Base-by-base conservation (phyloP, 2,329 filamentous ascomycete species). In the Diplocarpon mali region DNA sequence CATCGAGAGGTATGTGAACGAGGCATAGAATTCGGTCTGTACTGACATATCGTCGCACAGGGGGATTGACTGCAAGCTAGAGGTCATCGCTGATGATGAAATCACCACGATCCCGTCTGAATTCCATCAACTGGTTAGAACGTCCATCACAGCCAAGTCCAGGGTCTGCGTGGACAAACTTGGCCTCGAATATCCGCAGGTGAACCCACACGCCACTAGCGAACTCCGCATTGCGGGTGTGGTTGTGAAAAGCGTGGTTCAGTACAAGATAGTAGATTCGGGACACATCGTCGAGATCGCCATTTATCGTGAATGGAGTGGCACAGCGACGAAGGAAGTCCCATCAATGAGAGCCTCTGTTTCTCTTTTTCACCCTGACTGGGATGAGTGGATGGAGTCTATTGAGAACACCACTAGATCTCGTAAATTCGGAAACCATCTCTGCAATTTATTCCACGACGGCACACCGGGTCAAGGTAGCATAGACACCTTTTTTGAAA, bases 231-330 rank as follows among this genome's bases (percentile, higher is more conserved):
- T 61, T 13, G 44, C 49, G 11, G 43, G 36, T 13, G 45, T 57
- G 2, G 45, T 53, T 2, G 36, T 61, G 5, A 49, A 51, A 35
- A 61, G 55, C 29, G 49, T 53, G 11, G 50, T 54, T 13, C 48
- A 54, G 38, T 63, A 56, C 40, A 45, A 45, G 17, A 36, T 57
- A 8, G 40, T 31, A 5, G 34, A 51, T 1, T 53, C 49, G 20
- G 51, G 50, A 9, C 58, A 58, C 43, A 44, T 58, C 29, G 37
- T 62, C 2, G 59, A 63, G 17, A 48, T 61, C 27, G 40, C 51
- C 8, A 52, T 63, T 16, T 58, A 60, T 43, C 54, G 57, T n/a
- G 40, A 40, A 32, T 62, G 58, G 59, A n/a, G 44, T 6, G 48
- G 48, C 6, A 11, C 32, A 3, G 41, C 50, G n/a, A 58, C 55